Conservation (phyloP, 805 yeast genomes). For the Candida parachauliodes region DNA sequence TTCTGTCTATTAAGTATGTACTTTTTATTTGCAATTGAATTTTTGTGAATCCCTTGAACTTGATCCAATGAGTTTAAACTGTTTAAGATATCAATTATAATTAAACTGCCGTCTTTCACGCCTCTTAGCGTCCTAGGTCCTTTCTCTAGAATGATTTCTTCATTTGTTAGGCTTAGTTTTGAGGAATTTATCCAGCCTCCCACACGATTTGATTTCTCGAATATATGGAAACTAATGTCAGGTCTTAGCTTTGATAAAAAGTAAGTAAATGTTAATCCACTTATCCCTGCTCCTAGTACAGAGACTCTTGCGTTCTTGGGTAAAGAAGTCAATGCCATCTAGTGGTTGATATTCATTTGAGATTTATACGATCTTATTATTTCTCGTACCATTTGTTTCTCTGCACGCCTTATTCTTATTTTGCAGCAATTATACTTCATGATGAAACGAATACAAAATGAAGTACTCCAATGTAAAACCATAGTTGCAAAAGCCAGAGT, state of each 20-base stretch:
- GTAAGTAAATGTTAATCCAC: conserved; percentile 75
- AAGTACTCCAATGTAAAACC: too few relatives aligned
- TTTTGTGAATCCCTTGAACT: conserved; percentile 55
- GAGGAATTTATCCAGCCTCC: conserved; percentile 83
- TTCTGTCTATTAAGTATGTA: conserved; percentile 51
- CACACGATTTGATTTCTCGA: conserved; percentile 49
- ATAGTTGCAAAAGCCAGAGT: too few relatives aligned
- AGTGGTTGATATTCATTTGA: too few relatives aligned
- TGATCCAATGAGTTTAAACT: conserved; percentile 46
- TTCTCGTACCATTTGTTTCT: too few relatives aligned
- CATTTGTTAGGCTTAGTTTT: conserved; percentile 21
- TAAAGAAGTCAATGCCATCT: conserved; percentile 2
- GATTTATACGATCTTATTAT: too few relatives aligned
- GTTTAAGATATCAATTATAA: conserved; percentile 58
- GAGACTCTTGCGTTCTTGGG: conserved; percentile 49
- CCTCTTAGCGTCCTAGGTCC: conserved; percentile 94
- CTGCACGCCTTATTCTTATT: too few relatives aligned
- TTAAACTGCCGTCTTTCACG: conserved; percentile 68
- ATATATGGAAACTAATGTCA: conserved; percentile 60
- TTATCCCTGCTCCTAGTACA: conserved; percentile 83
- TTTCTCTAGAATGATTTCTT: conserved; percentile 54
- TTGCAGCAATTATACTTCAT: too few relatives aligned
- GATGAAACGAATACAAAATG: too few relatives aligned
- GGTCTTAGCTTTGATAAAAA: conserved; percentile 72
- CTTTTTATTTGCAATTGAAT: conserved; percentile 66